Percentiles rank a stretch among this genome's conserved stretches.
Evolutionary conservation across 2,329 filamentous ascomycete species (phyloP).

Genomic region (Pseudonectria buxi): DNA sequence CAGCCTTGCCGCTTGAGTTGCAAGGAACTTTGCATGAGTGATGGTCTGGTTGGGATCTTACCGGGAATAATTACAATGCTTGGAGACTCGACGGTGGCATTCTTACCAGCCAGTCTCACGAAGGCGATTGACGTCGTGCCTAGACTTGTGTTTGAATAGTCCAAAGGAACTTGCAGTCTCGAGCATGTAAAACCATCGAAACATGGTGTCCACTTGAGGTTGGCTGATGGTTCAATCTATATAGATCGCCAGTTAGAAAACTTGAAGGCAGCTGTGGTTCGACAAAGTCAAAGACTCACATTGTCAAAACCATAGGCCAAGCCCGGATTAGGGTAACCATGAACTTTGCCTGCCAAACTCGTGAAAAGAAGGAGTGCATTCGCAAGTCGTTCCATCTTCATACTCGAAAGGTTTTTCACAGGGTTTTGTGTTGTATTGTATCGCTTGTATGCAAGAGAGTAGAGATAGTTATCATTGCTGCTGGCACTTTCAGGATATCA

Average conservation of each 20-base stretch:
- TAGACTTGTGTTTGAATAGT: slow-evolving; percentile 21
- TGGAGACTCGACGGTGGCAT: slow-evolving; percentile 21
- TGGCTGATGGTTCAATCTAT: slow-evolving; percentile 25
- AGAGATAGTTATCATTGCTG: no score
- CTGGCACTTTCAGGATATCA: no score
- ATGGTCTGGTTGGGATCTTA: slow-evolving; percentile 10
- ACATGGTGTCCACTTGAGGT: slow-evolving; percentile 26
- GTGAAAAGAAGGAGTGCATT: slow-evolving; percentile 11
- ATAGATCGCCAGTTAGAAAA: slow-evolving; percentile 9
- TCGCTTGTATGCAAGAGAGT: no score
- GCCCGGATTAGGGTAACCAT: slow-evolving; percentile 5
- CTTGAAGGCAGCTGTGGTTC: slow-evolving; percentile 5
- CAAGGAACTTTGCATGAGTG: neutral
- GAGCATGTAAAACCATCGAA: slow-evolving; percentile 25
- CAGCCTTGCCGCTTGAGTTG: slow-evolving; percentile 5
- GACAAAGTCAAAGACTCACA: slow-evolving; percentile 12
- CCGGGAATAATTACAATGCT: slow-evolving; percentile 23
- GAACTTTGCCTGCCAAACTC: slow-evolving; percentile 16
- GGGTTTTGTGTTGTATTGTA: no score
- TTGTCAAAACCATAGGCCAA: slow-evolving; percentile 16
- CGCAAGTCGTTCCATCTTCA: slow-evolving; percentile 7
- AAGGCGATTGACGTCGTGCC: slow-evolving; percentile 25
- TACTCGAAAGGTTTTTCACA: no score
- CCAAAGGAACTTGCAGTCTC: slow-evolving; percentile 23
- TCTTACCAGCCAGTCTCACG: slow-evolving; percentile 23